Conservation (phyloP, 2,329 filamentous ascomycete genomes). For the Claviceps pazoutovae region DNA sequence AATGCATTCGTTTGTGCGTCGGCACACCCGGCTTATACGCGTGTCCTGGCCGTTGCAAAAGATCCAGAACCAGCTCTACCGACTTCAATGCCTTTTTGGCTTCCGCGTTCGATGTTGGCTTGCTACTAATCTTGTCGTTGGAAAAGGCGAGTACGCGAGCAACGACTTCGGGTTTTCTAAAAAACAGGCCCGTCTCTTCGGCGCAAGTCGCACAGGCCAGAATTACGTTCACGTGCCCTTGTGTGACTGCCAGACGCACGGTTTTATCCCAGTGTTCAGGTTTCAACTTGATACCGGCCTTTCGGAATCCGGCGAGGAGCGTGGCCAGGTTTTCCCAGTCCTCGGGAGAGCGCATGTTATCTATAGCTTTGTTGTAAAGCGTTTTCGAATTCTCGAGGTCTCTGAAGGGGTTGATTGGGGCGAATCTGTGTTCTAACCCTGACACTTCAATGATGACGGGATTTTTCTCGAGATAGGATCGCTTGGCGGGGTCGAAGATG, state of each 20-base stretch:
- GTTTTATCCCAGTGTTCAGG: slow-evolving; percentile 23
- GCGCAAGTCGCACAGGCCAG: slow-evolving; percentile 36
- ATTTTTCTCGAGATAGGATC: slow-evolving; percentile 35
- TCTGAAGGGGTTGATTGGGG: slow-evolving; percentile 27
- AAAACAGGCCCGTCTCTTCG: slow-evolving; percentile 29
- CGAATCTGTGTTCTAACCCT: slow-evolving; percentile 39
- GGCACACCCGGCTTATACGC: slow-evolving; percentile 7
- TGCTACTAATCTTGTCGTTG: slow-evolving; percentile 25
- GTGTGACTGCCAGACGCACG: slow-evolving; percentile 25
- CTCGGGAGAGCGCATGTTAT: slow-evolving; percentile 30
- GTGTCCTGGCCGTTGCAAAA: slow-evolving; percentile 32
- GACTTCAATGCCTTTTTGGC: slow-evolving; percentile 29
- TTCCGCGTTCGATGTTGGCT: slow-evolving; percentile 16
- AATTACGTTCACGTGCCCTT: slow-evolving; percentile 29
- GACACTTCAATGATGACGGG: slow-evolving; percentile 46
- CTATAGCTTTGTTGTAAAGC: slow-evolving; percentile 24
- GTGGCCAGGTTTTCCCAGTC: slow-evolving; percentile 40
- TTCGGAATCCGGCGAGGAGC: slow-evolving; percentile 35
- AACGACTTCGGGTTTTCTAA: slow-evolving; percentile 28
- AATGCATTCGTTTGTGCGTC: slow-evolving; percentile 11
- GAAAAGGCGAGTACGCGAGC: slow-evolving; percentile 14
- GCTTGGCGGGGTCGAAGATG: slow-evolving; percentile 33
- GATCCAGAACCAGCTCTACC: slow-evolving; percentile 33
- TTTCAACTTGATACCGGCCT: slow-evolving; percentile 26
- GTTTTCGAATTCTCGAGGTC: slow-evolving; percentile 30